Evolutionary conservation across 805 yeast species (phyloP).

Genomic region (Kodamaea kakaduensis): DNA sequence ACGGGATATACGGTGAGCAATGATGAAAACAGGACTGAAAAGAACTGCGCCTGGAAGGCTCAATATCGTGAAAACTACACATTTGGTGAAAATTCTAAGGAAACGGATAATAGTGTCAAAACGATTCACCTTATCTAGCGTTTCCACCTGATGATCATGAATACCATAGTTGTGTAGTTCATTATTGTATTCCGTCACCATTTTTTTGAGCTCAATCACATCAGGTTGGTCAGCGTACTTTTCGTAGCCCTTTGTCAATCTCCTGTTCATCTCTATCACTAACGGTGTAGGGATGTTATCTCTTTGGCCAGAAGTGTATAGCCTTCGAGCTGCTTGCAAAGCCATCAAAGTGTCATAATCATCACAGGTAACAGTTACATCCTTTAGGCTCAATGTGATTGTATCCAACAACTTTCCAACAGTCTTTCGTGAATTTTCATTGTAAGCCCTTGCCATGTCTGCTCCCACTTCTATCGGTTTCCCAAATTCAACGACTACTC

Average conservation of each 20-base stretch:
- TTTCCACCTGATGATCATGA: constrained; percentile 40
- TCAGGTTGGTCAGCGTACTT: constrained; percentile 32
- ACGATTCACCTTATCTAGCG: constrained; percentile 21
- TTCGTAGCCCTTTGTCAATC: constrained; percentile 35
- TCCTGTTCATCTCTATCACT: constrained; percentile 40
- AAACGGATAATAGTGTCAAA: constrained; percentile 22
- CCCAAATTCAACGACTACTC: constrained; percentile 42
- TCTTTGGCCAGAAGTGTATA: constrained; percentile 33
- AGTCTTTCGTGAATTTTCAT: constrained; percentile 22
- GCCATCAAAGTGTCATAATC: constrained; percentile 42
- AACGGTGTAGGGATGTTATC: constrained; percentile 36
- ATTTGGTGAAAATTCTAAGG: constrained; percentile 22
- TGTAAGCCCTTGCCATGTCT: constrained; percentile 25
- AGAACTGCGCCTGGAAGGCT: constrained; percentile 36
- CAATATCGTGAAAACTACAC: constrained; percentile 27
- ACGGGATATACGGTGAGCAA: constrained; percentile 29
- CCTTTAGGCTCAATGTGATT: constrained; percentile 33
- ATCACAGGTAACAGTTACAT: constrained; percentile 38
- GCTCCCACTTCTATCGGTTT: constrained; percentile 35
- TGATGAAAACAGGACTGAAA: constrained; percentile 39
- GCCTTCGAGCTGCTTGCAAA: constrained; percentile 40
- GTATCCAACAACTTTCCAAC: constrained; percentile 26
- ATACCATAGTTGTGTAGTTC: constrained; percentile 29
- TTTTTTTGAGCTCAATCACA: constrained; percentile 25
- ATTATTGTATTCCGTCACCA: constrained; percentile 33